Percentiles rank a stretch among this genome's conserved stretches.
Conservation (phyloP, 2,329 filamentous ascomycete species). For the Incumbomyces lentus region DNA sequence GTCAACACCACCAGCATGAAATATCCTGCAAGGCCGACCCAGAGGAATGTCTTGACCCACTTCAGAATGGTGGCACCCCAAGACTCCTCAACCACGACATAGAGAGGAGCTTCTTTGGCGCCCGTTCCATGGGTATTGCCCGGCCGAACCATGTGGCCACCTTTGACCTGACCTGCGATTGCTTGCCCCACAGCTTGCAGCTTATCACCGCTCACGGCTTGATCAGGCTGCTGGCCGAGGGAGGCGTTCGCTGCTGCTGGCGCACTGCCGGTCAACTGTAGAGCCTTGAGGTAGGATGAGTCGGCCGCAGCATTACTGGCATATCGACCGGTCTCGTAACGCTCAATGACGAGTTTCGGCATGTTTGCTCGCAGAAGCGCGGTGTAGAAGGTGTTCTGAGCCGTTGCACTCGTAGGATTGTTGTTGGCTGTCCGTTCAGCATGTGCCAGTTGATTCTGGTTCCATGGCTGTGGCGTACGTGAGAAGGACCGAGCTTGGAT, state of each 20-base stretch:
- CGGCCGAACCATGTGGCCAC: slow-evolving; percentile 43
- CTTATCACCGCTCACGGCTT: slow-evolving; percentile 48
- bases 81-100: slow-evolving; percentile 91
- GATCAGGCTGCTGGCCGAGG: neutral
- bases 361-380: slow-evolving; percentile 83
- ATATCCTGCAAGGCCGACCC: slow-evolving; percentile 70
- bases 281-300: slow-evolving; percentile 64
- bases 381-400: slow-evolving; percentile 90
- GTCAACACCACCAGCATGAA: slow-evolving; percentile 68
- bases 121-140: slow-evolving; percentile 50
- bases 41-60: slow-evolving; percentile 78
- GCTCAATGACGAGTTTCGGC: slow-evolving; percentile 83
- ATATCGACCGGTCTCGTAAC: slow-evolving; percentile 78
- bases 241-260: slow-evolving; percentile 19
- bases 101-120: slow-evolving; percentile 72
- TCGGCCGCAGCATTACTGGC: slow-evolving; percentile 71
- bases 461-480: slow-evolving; percentile 12
- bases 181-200: slow-evolving; percentile 73
- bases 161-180: slow-evolving; percentile 57
- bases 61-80: slow-evolving; percentile 69
- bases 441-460: slow-evolving; percentile 59
- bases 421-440: slow-evolving; percentile 88
- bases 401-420: slow-evolving; percentile 74
- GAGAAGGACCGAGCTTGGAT: slow-evolving; percentile 15
- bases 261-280: slow-evolving; percentile 49